A percentile compares a stretch with the other conserved stretches of the same genome.
These are phyloP conservation scores for Alternaria triticina DNA, from an alignment of 2,329 filamentous ascomycete genomes.

Conservation along the genomic window DNA sequence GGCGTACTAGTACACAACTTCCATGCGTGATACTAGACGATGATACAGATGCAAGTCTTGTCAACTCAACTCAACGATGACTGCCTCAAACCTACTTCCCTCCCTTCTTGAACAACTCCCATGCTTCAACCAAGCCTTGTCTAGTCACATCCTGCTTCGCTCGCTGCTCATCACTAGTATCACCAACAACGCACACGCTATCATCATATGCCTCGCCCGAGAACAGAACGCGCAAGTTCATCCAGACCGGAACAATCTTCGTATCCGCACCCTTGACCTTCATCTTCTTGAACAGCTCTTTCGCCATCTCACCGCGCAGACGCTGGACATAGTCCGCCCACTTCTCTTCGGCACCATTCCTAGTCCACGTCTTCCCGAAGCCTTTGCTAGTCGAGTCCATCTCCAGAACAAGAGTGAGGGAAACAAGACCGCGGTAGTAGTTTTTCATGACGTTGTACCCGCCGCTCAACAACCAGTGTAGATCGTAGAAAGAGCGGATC, in stretches of 20 bases:
- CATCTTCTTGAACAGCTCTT: slow-evolving; percentile 15
- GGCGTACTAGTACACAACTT: background rate
- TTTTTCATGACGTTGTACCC: slow-evolving; percentile 29
- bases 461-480: slow-evolving; percentile 25
- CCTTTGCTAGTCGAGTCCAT: slow-evolving; percentile 20
- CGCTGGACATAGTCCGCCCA: slow-evolving; percentile 29
- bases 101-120: slow-evolving; percentile 24
- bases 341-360: slow-evolving; percentile 15
- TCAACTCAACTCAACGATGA: background rate
- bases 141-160: slow-evolving; percentile 14
- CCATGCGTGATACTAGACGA: background rate
- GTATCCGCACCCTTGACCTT: background rate
- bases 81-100: background rate
- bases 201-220: slow-evolving; percentile 25
- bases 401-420: slow-evolving; percentile 31
- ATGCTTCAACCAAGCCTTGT: slow-evolving; percentile 16
- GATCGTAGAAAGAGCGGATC: slow-evolving; percentile 27
- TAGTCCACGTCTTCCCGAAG: slow-evolving; percentile 20
- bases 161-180: background rate
- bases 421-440: slow-evolving; percentile 26
- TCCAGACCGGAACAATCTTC: slow-evolving; percentile 29
- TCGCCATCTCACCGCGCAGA: slow-evolving; percentile 12
- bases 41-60: background rate
- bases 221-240: slow-evolving; percentile 33
- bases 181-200: background rate